Evolutionary conservation across 2,329 filamentous ascomycete species (phyloP), one percentile per base, ranked within the genome.

Genomic region (Fonsecaea pedrosoi): DNA sequence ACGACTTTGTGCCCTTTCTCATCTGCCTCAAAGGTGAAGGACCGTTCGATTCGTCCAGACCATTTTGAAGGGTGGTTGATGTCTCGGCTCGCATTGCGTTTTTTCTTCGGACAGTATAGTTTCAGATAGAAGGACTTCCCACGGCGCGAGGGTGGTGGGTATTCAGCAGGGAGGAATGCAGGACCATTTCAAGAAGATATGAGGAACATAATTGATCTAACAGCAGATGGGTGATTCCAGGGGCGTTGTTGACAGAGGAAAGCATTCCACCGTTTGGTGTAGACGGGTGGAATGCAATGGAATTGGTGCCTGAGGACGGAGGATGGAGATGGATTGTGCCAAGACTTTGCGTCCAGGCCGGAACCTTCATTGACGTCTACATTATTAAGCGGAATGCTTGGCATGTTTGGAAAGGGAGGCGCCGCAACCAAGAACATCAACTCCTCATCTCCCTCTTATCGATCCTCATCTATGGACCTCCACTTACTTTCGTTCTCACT

Each of bases 1-100:
- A 73, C 3, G 71, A 71, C 32, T 67, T 68, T 8, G 71, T 73
- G 57, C 71, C 71, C 58, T 69, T 69, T 13, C 71, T 67, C 71
- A 72, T 73, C 53, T 59, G 60, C 54, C 64, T 70, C 2, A 69
- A 45, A 9, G 45, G 37, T 5, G 55, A 15, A 12, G 25, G 4
- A 50, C 18, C 4, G 4, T 50, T 35, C 2, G 4, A 7, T 53
- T 12, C 35, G 2, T 37, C 53, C n/a, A 45, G 34, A 15, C 40
- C 45, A 18, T 42, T 50, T 32, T 21, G 53, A 58, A 42, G 1
- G 4, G 55, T 38, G 35, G n/a, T 6, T 9, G 55, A 58, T 3
- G n/a, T n/a, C 13, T 55, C 25, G 2, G 30, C 15, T 10, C 6
- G 4, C 54, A 55, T 55, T 34, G 2, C 25, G 10, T n/a, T 37